These are phyloP conservation scores for Pseudogymnoascus sp. DNA, from an alignment of 2,329 filamentous ascomycete species.

Conservation along the genomic window DNA sequence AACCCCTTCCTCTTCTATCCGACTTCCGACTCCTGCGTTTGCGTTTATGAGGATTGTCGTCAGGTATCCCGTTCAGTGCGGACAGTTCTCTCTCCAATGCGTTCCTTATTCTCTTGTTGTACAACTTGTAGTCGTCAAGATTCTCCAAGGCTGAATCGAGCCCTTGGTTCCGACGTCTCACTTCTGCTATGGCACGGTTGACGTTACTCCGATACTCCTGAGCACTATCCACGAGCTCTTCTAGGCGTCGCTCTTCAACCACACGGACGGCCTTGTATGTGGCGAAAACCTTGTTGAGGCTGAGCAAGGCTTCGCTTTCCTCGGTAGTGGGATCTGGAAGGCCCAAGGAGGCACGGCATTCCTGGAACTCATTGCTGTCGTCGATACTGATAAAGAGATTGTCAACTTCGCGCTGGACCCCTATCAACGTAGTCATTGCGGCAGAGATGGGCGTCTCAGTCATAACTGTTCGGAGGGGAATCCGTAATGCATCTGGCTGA, in stretches of 20 bases:
- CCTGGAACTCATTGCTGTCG: background rate
- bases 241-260: background rate
- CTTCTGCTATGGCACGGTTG: background rate
- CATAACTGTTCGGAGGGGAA: background rate
- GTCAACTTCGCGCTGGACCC: background rate
- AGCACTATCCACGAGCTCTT: background rate
- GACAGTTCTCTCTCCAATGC: background rate
- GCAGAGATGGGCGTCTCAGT: background rate
- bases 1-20: background rate
- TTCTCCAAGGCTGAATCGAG: background rate
- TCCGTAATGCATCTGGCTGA: background rate
- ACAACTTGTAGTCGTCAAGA: background rate
- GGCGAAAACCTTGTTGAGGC: background rate
- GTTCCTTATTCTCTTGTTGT: background rate
- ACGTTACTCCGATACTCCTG: background rate
- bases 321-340: background rate
- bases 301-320: background rate
- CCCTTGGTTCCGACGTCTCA: background rate
- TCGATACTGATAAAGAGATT: background rate
- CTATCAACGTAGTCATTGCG: too few relatives aligned
- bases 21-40: background rate
- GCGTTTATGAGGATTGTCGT: background rate
- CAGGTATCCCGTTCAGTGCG: too few relatives aligned
- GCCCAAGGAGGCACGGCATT: background rate
- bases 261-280: background rate